These are phyloP conservation scores for Prunella vulgaris DNA, from an alignment of 257 asterid genomes.

Conservation along the genomic window DNA sequence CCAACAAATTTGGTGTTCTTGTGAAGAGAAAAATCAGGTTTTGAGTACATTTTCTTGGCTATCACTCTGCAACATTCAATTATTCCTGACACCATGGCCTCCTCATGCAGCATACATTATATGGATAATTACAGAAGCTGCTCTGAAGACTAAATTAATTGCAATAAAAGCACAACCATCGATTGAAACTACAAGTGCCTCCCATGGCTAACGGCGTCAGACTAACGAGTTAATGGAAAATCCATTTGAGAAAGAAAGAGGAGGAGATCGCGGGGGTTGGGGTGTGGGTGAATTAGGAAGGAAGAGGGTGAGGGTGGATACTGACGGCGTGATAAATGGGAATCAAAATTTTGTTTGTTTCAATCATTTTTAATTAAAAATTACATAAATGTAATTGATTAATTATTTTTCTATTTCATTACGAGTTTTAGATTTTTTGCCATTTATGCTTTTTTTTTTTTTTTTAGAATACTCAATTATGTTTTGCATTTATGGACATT, in stretches of 20 bases:
- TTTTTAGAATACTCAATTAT: not conserved
- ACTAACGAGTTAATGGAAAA: not conserved
- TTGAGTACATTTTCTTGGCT: constrained; percentile 27
- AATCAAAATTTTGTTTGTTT: not conserved
- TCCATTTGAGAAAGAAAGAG: not conserved
- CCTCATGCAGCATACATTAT: not conserved
- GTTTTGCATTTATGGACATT: not conserved
- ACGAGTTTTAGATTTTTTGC: not conserved
- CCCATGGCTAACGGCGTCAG: not conserved
- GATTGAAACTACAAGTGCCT: not conserved
- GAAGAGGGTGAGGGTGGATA: not conserved
- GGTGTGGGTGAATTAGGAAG: not conserved
- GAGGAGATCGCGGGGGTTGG: not conserved
- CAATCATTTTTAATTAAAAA: no score
- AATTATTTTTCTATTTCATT: not conserved
- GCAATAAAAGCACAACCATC: not conserved
- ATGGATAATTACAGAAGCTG: not conserved
- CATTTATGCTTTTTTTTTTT: not conserved
- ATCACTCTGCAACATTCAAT: not conserved
- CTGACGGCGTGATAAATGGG: not conserved
- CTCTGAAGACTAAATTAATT: not conserved
- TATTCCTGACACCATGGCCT: not conserved
- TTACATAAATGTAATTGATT: no score
- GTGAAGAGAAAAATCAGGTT: not conserved
- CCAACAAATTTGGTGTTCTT: constrained; percentile 47